Base-by-base conservation (phyloP, 495 filamentous ascomycete genomes). In the Glutinoglossum americanum region DNA sequence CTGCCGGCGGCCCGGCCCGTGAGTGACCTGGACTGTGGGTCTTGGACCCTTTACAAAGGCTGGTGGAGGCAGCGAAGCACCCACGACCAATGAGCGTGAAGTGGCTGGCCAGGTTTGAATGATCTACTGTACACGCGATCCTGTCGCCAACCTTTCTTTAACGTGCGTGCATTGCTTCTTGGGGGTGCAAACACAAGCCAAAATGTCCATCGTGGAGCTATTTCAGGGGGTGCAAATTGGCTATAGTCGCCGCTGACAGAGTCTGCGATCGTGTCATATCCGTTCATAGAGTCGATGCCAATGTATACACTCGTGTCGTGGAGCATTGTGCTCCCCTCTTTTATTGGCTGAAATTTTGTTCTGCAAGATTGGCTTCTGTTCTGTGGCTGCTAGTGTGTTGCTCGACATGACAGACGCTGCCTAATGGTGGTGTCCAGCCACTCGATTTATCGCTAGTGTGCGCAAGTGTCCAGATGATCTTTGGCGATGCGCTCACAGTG, bases 111-210 rank as follows among this genome's bases (percentile, higher is more conserved):
- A n/a, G 49, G 49, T 53, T 53, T 53, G 49, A 53, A 53, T 32
- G 32, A 56, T 56, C 32, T 45, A 23, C 54, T 6, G 54, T 30
- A 39, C 54, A 56, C 54, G 54, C 54, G 54, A 56, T 56, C 54
- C 54, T 56, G 54, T 45, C 54, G 54, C 37, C 37, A 56, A 56
- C 54, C 54, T 56, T 56, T 45, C 53, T 56, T 45, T 30, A 56
- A 56, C 54, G 54, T 56, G 54, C 54, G 11, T 53, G 49, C 49
- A 53, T 53, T 30, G 13, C 23, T 53, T 21, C 15, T 53, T 28
- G 49, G 49, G 49, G 13, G 23, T 53, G 49, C 26, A 30, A 53
- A 53, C 49, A 53, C 49, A 32, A 53, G 28, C 23, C 13, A 32
- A 32, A 30, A 32, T 1, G 28, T 19, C 49, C 23, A 27, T 53